These are phyloP conservation scores for Canna indica DNA, from an alignment of 176 grass and related monocot genomes.

Conservation along the genomic window DNA sequence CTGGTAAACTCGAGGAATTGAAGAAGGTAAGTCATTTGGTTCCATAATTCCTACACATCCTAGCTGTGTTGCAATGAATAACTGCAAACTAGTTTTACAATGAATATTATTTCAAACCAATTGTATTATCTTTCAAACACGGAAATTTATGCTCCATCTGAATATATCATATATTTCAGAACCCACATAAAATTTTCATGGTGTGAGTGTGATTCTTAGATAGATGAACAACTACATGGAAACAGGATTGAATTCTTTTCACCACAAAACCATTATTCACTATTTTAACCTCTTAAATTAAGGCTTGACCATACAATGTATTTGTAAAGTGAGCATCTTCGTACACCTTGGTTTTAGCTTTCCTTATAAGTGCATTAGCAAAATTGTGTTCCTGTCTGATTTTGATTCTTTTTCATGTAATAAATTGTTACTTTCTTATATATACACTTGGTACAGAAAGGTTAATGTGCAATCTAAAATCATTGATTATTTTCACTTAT, in stretches of 20 bases:
- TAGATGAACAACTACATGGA: too few relatives aligned
- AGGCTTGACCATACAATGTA: background rate
- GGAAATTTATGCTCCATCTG: background rate
- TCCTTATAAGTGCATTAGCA: too few relatives aligned
- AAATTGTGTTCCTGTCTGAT: background rate
- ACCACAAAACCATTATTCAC: too few relatives aligned
- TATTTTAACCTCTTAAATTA: too few relatives aligned
- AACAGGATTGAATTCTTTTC: too few relatives aligned
- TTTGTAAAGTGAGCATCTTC: too few relatives aligned
- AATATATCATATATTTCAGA: background rate
- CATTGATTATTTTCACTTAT: background rate
- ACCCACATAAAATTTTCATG: too few relatives aligned
- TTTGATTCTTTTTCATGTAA: background rate
- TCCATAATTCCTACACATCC: constrained; percentile 13
- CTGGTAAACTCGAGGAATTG: constrained; percentile 68
- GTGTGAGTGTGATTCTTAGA: too few relatives aligned
- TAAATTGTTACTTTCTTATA: background rate
- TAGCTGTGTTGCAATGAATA: background rate
- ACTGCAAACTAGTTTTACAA: constrained; percentile 9
- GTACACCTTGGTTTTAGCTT: too few relatives aligned
- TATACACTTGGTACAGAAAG: background rate
- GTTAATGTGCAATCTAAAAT: background rate
- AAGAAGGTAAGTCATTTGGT: constrained; percentile 50
- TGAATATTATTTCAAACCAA: background rate
- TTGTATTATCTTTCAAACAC: too few relatives aligned